Evolutionary conservation across 768 basidiomycete genomes (phyloP), one percentile per base, ranked within the genome.

Genomic region (Omphalotus guepiniiformis): DNA sequence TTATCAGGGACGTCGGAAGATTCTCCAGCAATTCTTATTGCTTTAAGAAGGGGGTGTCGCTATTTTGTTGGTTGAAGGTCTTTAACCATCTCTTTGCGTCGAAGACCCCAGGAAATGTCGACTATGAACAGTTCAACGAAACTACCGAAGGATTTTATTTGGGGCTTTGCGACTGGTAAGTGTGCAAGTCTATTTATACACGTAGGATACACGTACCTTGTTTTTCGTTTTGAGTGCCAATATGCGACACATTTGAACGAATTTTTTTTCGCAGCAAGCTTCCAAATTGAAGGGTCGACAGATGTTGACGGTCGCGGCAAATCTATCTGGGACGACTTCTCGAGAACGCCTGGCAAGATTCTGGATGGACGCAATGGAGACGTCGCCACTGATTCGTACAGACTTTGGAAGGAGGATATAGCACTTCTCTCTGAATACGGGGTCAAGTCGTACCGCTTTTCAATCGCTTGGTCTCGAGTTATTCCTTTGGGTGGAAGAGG

Each of bases 261-360:
- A n/a, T n/a, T n/a, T n/a, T n/a, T 21, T 37, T 28, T 21, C 36
- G 55, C 61, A 76, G 88, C 85, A 19, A 68, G 76, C 49, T 87
- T 86, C 63, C 85, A 88, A 67, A 80, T 87, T 46, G 87, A 88
- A 62, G 86, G 85, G 27, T 82, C 83, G 1, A 68, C 74, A 18
- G 62, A 74, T 43, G 71, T 67, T 15, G 81, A 78, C 49, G 80
- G 81, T 12, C 79, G 83, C 39, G 82, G 82, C 8, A 78, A 78
- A 56, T 82, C 81, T 13, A 79, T 87, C 54, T 88, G 86, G 86
- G 85, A 89, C 57, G 80, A 78, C 60, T 87, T 85, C 63, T 72
- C 80, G 22, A 74, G 76, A 43, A 61, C 65, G 13, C 82, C 83
- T 0, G 84, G 84, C 28, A 85, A 84, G 69, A 86, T 83, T 4